Percentiles rank a stretch among this genome's conserved stretches.
Conservation (phyloP, 2,329 filamentous ascomycete genomes). For the Lasiodiplodia sp. region DNA sequence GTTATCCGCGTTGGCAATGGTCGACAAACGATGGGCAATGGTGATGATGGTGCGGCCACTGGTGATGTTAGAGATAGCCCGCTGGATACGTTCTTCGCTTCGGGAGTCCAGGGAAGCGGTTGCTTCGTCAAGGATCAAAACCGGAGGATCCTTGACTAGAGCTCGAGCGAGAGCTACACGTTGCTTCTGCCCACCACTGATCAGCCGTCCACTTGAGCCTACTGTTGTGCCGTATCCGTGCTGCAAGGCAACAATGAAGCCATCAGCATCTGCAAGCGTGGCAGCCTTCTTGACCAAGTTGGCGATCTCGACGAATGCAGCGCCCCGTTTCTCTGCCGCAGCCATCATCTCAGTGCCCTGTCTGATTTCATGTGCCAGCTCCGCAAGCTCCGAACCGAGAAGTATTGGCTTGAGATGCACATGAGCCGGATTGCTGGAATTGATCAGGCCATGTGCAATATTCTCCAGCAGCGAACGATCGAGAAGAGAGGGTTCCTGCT, state of each 20-base stretch:
- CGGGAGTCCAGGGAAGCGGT: constrained; percentile 67
- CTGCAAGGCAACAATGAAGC: constrained; percentile 63
- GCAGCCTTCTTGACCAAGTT: constrained; percentile 59
- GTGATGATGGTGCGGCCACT: constrained; percentile 46
- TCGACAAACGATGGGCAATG: constrained; percentile 50
- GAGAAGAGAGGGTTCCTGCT: constrained; percentile 61
- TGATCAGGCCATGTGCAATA: constrained; percentile 59
- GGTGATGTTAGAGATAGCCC: constrained; percentile 45
- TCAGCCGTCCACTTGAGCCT: constrained; percentile 61
- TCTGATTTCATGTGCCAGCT: constrained; percentile 62
- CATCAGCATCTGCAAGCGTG: constrained; percentile 64
- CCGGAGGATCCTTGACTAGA: constrained; percentile 63
- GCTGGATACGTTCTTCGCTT: constrained; percentile 64
- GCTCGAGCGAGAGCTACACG: constrained; percentile 65
- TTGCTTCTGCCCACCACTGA: constrained; percentile 67
- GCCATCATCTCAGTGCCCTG: constrained; percentile 57
- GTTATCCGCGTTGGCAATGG: constrained; percentile 45
- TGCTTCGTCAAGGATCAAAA: constrained; percentile 68
- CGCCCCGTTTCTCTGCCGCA: constrained; percentile 54
- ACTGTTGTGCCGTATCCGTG: constrained; percentile 58
- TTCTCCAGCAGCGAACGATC: constrained; percentile 62
- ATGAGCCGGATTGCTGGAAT: constrained; percentile 44
- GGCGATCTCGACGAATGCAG: constrained; percentile 60
- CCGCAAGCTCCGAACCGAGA: constrained; percentile 57
- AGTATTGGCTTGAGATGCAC: constrained; percentile 55